Percentiles rank a stretch among this genome's conserved stretches.
Conservation (phyloP, 345 rosid species). For the Chamaenerion angustifolium region DNA sequence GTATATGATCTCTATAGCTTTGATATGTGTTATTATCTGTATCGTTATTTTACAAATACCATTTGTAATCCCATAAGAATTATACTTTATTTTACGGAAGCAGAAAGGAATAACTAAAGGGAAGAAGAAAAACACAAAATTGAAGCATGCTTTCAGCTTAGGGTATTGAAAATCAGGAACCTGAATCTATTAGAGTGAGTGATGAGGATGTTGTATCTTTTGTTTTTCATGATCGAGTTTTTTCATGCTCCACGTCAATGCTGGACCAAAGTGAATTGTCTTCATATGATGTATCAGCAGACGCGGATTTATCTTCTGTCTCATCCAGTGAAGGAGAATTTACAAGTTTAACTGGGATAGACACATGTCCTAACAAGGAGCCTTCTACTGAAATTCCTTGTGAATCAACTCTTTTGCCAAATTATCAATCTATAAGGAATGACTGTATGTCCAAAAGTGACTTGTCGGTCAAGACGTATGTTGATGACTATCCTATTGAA, state of each 20-base stretch:
- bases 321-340: slow-evolving; percentile 12
- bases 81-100: slow-evolving; percentile 16
- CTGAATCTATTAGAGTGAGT: slow-evolving; percentile 24
- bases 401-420: no score
- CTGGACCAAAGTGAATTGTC: slow-evolving; percentile 34
- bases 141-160: slow-evolving; percentile 13
- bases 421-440: not conserved
- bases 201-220: slow-evolving; percentile 34
- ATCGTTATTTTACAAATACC: not conserved
- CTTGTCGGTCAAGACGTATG: no score
- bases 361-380: slow-evolving; percentile 7
- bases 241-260: slow-evolving; percentile 31
- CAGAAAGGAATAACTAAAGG: slow-evolving; percentile 19
- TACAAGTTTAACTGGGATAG: slow-evolving; percentile 10
- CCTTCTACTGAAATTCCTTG: slow-evolving; percentile 9
- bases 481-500: no score
- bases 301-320: no score
- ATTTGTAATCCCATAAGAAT: not conserved
- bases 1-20: not conserved
- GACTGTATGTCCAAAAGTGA: no score
- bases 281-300: no score
- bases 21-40: no score
- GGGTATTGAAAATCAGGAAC: slow-evolving; percentile 14
- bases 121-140: slow-evolving; percentile 20
- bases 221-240: slow-evolving; percentile 29